phyloP scores from a whole-genome alignment of 805 yeast genomes.

The Gaillardinia entomophila region DNA sequence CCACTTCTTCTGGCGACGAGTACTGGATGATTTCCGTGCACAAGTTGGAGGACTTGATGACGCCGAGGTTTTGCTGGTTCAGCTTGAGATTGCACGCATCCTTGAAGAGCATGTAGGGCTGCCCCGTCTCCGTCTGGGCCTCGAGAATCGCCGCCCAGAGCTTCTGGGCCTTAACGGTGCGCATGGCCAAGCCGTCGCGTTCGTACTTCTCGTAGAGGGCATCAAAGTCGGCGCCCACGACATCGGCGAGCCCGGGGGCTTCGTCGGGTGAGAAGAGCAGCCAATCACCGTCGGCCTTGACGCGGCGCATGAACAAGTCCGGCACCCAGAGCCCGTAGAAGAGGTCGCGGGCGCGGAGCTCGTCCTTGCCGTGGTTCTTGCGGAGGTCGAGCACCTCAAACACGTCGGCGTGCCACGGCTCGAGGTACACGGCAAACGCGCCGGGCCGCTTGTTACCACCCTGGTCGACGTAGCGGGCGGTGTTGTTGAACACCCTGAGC shows the following conservation, averaged over 20 bases:
- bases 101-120: constrained; percentile 90
- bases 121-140: constrained; percentile 94
- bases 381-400: constrained; percentile 81
- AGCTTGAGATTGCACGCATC: constrained; percentile 85
- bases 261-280: constrained; percentile 84
- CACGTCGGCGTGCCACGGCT: constrained; percentile 96
- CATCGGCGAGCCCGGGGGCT: constrained; percentile 80
- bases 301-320: constrained; percentile 89
- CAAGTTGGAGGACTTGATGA: constrained; percentile 86
- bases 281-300: constrained; percentile 76
- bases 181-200: constrained; percentile 54
- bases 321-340: constrained; percentile 95
- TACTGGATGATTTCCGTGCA: constrained; percentile 95
- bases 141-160: constrained; percentile 86
- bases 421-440: constrained; percentile 89
- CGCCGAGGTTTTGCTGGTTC: constrained; percentile 89
- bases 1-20: constrained; percentile 87
- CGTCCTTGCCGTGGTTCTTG: constrained; percentile 95
- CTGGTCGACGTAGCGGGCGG: constrained; percentile 96
- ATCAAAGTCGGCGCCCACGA: constrained; percentile 80
- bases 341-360: constrained; percentile 85
- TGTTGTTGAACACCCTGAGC: constrained; percentile 90
- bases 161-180: constrained; percentile 75
- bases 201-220: constrained; percentile 69
- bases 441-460: constrained; percentile 99